Evolutionary conservation across 208 protist genomes (phyloP).

Genomic region (Zelonia costaricensis): DNA sequence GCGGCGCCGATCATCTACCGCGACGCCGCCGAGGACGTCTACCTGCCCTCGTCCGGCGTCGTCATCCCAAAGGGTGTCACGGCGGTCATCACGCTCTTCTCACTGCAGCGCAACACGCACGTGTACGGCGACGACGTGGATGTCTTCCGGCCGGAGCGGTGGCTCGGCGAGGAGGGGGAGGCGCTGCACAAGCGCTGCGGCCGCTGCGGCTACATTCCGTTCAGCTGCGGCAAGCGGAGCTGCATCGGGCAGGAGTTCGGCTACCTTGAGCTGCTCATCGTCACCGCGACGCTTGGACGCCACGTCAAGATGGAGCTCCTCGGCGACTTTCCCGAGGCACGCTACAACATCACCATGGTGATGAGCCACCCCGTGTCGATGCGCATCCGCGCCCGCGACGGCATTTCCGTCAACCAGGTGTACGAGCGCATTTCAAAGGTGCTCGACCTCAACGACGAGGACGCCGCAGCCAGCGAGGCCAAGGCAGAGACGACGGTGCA

Average conservation of each 20-base stretch:
- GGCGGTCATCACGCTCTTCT: conserved; percentile 52
- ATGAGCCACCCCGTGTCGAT: conserved; percentile 41
- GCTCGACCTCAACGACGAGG: conserved; percentile 17
- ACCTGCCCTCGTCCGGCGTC: conserved; percentile 46
- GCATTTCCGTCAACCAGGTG: conserved; percentile 16
- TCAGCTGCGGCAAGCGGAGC: conserved; percentile 46
- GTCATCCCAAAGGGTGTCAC: conserved; percentile 45
- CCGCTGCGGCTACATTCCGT: conserved; percentile 57
- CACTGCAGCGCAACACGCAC: conserved; percentile 45
- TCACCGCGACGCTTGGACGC: conserved; percentile 34
- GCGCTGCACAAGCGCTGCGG: conserved; percentile 41
- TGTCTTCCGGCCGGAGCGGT: conserved; percentile 51
- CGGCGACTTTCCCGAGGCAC: conserved; percentile 43
- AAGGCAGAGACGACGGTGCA: conserved; percentile 5
- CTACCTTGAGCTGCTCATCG: conserved; percentile 46
- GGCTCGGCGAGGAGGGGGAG: conserved; percentile 41
- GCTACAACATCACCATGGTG: conserved; percentile 49
- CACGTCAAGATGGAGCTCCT: conserved; percentile 39
- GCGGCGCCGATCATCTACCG: conserved; percentile 60
- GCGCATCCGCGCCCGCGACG: conserved; percentile 25
- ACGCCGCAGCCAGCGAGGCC: not conserved
- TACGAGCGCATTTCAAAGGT: conserved; percentile 11
- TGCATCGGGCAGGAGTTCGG: conserved; percentile 63
- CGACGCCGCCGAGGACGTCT: conserved; percentile 40
- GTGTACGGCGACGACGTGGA: conserved; percentile 42